A percentile compares a stretch with the other conserved stretches of the same genome.
phyloP scores from a whole-genome alignment of 768 basidiomycete species.

The Rhodotorula sphaerocarpa region DNA sequence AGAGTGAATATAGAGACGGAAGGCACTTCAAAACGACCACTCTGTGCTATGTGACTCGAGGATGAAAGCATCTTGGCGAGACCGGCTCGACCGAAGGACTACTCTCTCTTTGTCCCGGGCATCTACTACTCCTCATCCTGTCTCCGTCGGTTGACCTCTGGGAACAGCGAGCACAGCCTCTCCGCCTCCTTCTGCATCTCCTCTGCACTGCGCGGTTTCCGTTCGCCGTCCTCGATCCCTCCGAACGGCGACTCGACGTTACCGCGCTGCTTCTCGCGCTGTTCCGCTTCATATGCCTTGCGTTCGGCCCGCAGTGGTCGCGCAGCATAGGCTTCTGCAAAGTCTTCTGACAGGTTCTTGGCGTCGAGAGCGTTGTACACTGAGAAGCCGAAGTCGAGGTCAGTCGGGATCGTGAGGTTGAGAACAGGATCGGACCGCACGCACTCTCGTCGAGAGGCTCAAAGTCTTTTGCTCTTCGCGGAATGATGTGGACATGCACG shows the following conservation, averaged over 20 bases:
- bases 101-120: too few species aligned
- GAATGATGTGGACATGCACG: conserved; percentile 87
- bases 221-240: conserved; percentile 52
- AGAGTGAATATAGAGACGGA: too few species aligned
- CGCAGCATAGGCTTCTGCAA: conserved; percentile 6
- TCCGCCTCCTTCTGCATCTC: conserved; percentile 75
- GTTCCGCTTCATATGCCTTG: conserved; percentile 33
- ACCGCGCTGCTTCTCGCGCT: conserved; percentile 24
- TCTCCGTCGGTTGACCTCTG: conserved; percentile 1
- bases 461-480: conserved; percentile 56
- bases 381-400: too few species aligned
- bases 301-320: background rate
- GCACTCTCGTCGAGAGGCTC: conserved; percentile 44
- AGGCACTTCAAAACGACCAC: too few species aligned
- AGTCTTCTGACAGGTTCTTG: conserved; percentile 47
- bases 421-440: background rate
- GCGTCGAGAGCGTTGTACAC: conserved; percentile 64
- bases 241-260: conserved; percentile 43
- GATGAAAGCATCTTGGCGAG: too few species aligned
- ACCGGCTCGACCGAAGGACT: too few species aligned
- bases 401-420: background rate
- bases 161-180: conserved; percentile 59
- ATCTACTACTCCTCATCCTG: too few species aligned
- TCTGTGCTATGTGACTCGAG: too few species aligned
- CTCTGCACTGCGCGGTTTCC: conserved; percentile 55